Conservation (phyloP, 169 alveolate species). For the Eimeria mitis region DNA sequence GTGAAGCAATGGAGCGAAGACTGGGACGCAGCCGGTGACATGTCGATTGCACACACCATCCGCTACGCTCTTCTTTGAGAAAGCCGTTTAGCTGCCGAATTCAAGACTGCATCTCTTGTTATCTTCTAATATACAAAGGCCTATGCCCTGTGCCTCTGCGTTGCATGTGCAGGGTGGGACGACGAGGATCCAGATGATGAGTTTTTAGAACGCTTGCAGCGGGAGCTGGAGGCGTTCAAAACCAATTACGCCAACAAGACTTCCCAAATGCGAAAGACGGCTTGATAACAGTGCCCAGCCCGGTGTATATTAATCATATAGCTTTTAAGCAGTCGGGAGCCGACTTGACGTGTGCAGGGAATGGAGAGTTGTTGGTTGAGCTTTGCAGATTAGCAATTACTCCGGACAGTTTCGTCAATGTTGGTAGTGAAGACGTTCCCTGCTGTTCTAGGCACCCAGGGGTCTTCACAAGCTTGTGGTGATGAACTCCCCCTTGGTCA, state of each 20-base stretch:
- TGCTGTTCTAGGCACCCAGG: not conserved
- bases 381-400: not conserved
- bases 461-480: not conserved
- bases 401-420: not conserved
- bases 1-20: constrained; percentile 84
- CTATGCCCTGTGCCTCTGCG: not conserved
- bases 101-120: no score
- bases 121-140: not conserved
- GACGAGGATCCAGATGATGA: constrained; percentile 84
- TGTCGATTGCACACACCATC: not conserved
- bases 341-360: not conserved
- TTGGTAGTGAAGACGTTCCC: not conserved
- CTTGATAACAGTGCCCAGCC: not conserved
- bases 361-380: not conserved
- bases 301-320: not conserved
- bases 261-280: constrained; percentile 58
- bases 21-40: constrained; percentile 84
- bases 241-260: constrained; percentile 33
- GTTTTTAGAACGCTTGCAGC: constrained; percentile 81
- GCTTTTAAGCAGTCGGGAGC: not conserved
- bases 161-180: constrained; percentile 81
- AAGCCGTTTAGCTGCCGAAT: not conserved
- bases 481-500: not conserved
- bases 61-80: not conserved
- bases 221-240: constrained; percentile 82